A percentile compares a stretch with the other conserved stretches of the same genome.
Conservation (phyloP, 2,329 filamentous ascomycete species). For the Lasiodiplodia hormozganensis region DNA sequence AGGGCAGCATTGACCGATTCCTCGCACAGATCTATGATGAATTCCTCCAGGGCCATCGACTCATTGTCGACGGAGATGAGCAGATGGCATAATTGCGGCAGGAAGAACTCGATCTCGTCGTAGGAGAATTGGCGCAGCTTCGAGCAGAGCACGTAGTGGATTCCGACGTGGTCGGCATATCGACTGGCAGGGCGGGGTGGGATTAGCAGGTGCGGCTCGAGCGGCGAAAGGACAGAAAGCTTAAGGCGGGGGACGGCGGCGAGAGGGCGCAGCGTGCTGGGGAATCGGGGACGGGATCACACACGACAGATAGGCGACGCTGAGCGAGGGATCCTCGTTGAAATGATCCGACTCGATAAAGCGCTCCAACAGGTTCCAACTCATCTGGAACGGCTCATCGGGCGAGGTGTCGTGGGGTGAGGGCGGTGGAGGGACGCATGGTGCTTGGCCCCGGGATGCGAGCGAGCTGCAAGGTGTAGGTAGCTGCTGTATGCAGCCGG, state of each 20-base stretch:
- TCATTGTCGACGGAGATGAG: conserved; percentile 89
- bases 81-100: conserved; percentile 82
- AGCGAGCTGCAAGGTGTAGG: conserved; percentile 25
- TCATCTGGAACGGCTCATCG: conserved; percentile 46
- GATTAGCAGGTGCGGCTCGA: conserved; percentile 27
- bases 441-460: conserved; percentile 7
- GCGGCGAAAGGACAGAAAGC: conserved; percentile 20
- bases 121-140: conserved; percentile 90
- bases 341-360: conserved; percentile 95
- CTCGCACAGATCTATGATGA: conserved; percentile 83
- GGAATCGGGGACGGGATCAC: conserved; percentile 45
- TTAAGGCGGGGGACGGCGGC: conserved; percentile 32
- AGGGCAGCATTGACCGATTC: conserved; percentile 85
- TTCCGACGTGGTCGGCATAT: conserved; percentile 88
- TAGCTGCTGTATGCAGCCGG: conserved; percentile 8
- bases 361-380: conserved; percentile 85
- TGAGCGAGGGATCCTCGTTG: conserved; percentile 87
- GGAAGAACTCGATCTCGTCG: conserved; percentile 92
- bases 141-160: conserved; percentile 86
- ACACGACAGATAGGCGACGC: conserved; percentile 88
- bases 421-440: conserved; percentile 19
- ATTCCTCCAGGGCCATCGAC: conserved; percentile 89
- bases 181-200: conserved; percentile 61
- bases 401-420: conserved; percentile 14
- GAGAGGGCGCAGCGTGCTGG: conserved; percentile 8